A percentile compares a stretch with the other conserved stretches of the same genome.
phyloP scores from a whole-genome alignment of 768 basidiomycete genomes.

The Tylopilus sp. region DNA sequence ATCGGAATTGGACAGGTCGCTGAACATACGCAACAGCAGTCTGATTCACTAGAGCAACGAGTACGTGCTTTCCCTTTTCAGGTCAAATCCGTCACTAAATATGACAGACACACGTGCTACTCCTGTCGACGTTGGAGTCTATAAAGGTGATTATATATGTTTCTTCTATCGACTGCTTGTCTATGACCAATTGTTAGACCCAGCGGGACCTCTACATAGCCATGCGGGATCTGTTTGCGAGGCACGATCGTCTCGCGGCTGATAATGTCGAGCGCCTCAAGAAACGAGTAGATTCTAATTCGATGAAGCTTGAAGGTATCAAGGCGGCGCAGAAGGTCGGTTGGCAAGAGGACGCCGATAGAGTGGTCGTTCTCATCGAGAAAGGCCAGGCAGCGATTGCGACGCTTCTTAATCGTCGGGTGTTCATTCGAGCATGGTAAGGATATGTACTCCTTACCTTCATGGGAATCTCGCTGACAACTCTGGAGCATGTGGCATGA shows the following conservation, averaged over 20 bases:
- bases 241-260: slow-evolving; percentile 83
- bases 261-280: slow-evolving; percentile 87
- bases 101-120: slow-evolving; percentile 54
- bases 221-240: slow-evolving; percentile 79
- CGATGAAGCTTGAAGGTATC: slow-evolving; percentile 72
- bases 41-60: slow-evolving; percentile 70
- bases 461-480: slow-evolving; percentile 4
- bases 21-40: slow-evolving; percentile 62
- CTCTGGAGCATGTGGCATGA: slow-evolving; percentile 89
- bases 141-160: slow-evolving; percentile 76
- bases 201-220: slow-evolving; percentile 87
- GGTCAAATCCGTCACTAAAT: not conserved
- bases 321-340: slow-evolving; percentile 70
- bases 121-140: slow-evolving; percentile 70
- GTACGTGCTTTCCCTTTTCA: slow-evolving; percentile 39
- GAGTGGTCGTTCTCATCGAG: slow-evolving; percentile 66
- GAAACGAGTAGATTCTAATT: slow-evolving; percentile 77
- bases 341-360: slow-evolving; percentile 86
- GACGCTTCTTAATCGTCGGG: slow-evolving; percentile 68
- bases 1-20: slow-evolving; percentile 72
- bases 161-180: slow-evolving; percentile 7
- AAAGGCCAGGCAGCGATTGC: slow-evolving; percentile 82
- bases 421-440: slow-evolving; percentile 86
- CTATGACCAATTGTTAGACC: slow-evolving; percentile 37
- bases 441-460: slow-evolving; percentile 21